A percentile compares a stretch with the other conserved stretches of the same genome.
Evolutionary conservation across 805 yeast species (phyloP).

Genomic region (Teunomyces stri): DNA sequence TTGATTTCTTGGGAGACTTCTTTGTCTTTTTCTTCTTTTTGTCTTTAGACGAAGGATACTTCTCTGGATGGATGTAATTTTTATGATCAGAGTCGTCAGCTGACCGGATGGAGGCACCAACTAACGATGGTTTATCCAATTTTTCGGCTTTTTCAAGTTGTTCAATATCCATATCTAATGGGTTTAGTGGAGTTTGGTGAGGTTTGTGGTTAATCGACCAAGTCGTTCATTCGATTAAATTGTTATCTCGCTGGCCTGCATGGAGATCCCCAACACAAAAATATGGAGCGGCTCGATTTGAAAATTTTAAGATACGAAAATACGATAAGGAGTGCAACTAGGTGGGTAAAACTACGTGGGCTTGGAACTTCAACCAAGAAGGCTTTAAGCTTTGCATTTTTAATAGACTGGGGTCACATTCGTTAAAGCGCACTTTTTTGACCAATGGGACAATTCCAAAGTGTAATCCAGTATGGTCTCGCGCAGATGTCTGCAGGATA

Average conservation of each 20-base stretch:
- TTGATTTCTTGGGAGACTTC: constrained; percentile 17
- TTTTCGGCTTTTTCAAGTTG: constrained; percentile 52
- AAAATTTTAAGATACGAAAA: not conserved
- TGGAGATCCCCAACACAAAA: not conserved
- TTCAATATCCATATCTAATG: constrained; percentile 46
- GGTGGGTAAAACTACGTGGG: not conserved
- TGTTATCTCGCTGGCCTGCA: constrained; percentile 1
- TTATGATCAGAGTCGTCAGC: constrained; percentile 47
- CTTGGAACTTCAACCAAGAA: too few species aligned
- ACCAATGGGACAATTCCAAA: not conserved
- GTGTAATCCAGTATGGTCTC: not conserved
- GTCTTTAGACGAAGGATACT: constrained; percentile 27
- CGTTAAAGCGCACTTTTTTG: not conserved
- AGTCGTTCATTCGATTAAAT: not conserved
- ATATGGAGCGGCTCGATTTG: not conserved
- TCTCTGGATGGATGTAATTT: constrained; percentile 46
- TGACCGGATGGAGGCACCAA: constrained; percentile 51
- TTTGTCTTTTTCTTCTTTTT: constrained; percentile 10
- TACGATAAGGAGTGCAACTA: not conserved
- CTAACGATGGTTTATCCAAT: constrained; percentile 48
- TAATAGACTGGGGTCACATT: not conserved
- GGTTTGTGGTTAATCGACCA: not conserved
- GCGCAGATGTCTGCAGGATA: not conserved
- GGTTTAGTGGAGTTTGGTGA: constrained; percentile 6
- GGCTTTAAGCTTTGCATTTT: too few species aligned